Base-by-base conservation (phyloP, 306 rosid species). In the Boehmeria nivea region DNA sequence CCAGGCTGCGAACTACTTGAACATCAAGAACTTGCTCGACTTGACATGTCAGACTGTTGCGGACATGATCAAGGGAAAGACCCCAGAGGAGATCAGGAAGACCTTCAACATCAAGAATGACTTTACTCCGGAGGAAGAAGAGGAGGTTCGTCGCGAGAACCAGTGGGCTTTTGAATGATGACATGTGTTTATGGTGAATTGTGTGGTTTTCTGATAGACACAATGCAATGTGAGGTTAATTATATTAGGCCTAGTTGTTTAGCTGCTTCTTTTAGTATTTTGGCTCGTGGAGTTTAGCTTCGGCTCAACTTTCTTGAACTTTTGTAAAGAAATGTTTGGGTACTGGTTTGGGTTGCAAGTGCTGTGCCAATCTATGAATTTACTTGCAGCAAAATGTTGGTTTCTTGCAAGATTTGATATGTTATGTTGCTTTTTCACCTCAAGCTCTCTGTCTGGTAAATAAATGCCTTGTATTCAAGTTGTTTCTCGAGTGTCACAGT, bases 1-100 rank as follows among this genome's bases (percentile, higher is more conserved):
- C 21, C 72, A 89, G 93, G 95, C 97, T 51, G 97, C 93, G 0
- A 85, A 89, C 71, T 85, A 78, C 73, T 64, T 89, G 86, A 76
- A 83, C 70, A 83, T 83, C 73, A 81, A 89, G 80, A 78, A 61
- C 76, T 66, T 85, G 63, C 64, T 82, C 69, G 95, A 89, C 54
- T 77, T 82, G 68, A 82, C 89, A 3, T 82, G 95, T 67, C 85
- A 76, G 51, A 83, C 88, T 25, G 89, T 85, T 2, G 97, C 95
- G 0, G 83, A 89, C 62, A 85, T 85, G 93, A 80, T 89, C 65
- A 89, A 83, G 67, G 93, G 88, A 1, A 89, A 83, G 80, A 83
- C 85, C 6, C 88, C 91, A 0, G 94, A 88, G 74, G 94, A 82
- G 62, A 82, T 88, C 23, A 76, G 88, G 24, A 82, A 70, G 77